Conservation (phyloP, 1,139 yeast species). For the Hyphopichia khmerensis region DNA sequence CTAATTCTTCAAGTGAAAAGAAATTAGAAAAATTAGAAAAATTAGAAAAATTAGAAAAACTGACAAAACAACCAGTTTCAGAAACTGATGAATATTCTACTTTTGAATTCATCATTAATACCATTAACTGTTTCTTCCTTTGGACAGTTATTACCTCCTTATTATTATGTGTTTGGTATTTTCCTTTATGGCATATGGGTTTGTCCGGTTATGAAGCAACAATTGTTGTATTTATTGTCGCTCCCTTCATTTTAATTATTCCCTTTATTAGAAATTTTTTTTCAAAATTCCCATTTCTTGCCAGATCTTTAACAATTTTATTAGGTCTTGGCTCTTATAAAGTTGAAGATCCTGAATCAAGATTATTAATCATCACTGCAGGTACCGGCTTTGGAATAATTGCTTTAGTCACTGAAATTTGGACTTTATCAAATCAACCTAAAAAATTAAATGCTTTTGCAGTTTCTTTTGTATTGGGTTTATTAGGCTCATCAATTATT, state of each 20-base stretch:
- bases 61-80: background rate
- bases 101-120: slow-evolving; percentile 45
- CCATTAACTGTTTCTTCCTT: slow-evolving; percentile 64
- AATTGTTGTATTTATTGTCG: slow-evolving; percentile 50
- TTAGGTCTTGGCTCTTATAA: slow-evolving; percentile 78
- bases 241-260: slow-evolving; percentile 57
- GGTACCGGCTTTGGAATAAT: slow-evolving; percentile 68
- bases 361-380: slow-evolving; percentile 63
- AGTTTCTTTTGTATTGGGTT: slow-evolving; percentile 67
- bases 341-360: slow-evolving; percentile 62
- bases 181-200: slow-evolving; percentile 98
- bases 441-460: slow-evolving; percentile 51
- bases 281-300: slow-evolving; percentile 38
- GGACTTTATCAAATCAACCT: slow-evolving; percentile 42
- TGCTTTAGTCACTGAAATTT: slow-evolving; percentile 57
- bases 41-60: slow-evolving; percentile 2
- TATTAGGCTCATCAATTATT: slow-evolving; percentile 67
- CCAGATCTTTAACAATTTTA: slow-evolving; percentile 57
- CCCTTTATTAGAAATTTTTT: slow-evolving; percentile 50
- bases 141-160: slow-evolving; percentile 85
- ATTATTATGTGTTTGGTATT: slow-evolving; percentile 89
- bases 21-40: no score
- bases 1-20: background rate
- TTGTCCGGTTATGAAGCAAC: slow-evolving; percentile 90
- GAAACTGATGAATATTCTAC: slow-evolving; percentile 29